Evolutionary conservation across 176 grass and related monocot species (phyloP), one percentile per base, ranked within the genome.

Genomic region (Phragmites australis): DNA sequence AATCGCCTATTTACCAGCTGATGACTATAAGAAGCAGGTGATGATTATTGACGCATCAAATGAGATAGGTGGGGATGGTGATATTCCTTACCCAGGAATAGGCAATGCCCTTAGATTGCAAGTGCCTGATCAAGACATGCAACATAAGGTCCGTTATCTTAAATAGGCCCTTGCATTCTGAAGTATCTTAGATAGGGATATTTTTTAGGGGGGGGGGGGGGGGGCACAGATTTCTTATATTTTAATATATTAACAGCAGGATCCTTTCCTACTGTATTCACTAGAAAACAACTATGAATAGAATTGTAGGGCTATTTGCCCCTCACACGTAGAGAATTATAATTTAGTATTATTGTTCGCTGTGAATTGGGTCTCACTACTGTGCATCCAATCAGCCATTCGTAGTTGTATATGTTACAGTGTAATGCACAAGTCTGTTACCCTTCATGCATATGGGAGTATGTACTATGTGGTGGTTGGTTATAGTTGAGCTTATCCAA

Each of bases 21-120:
- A 98, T 86, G 92, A 98, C 59, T 93, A 93, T 44, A 90, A 86
- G 34, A 98, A 91, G 81, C 67, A 88, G 43, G 90, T 98, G 27
- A 91, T 98, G 81, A 98, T 98, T 78, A 90, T 98, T 74, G 95
- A 94, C 75, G 93, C 95, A 19, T 98, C 95, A 34, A 98, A 98
- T 82, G 95, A 98, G 72, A 98, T 98, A 75, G 92, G 86, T 45
- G 95, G 95, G 52, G 95, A 98, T 75, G 95, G 92, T 72, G 95
- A 98, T 70, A 94, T 94, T 85, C 92, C 92, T 71, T 92, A 98
- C 75, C 80, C 83, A 44, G 90, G 90, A 59, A 98, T 94, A 77
- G 92, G 95, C 44, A 73, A 80, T 46, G 92, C 92, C 31, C 92
- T 88, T 51, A 93, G 95, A 53, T 94, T 98, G 77, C 92, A 98